phyloP scores from a whole-genome alignment of 331 rosid genomes.

The Ulmus americana region DNA sequence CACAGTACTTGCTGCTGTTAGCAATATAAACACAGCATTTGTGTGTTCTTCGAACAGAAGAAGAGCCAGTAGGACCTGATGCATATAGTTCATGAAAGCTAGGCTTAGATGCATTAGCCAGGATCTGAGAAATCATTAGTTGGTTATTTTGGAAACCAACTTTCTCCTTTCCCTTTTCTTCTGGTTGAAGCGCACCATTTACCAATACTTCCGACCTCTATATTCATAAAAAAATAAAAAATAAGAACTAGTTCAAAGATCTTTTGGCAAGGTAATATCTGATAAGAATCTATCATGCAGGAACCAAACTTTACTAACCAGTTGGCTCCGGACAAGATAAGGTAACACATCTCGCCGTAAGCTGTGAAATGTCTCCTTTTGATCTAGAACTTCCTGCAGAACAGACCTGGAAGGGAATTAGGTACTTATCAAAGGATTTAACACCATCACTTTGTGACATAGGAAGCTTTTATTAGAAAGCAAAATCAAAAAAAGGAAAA shows the following conservation, averaged over 20 bases:
- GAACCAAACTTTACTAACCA: slow-evolving; percentile 61
- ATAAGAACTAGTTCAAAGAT: slow-evolving; percentile 35
- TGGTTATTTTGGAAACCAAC: slow-evolving; percentile 56
- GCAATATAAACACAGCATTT: slow-evolving; percentile 96
- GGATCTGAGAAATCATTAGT: slow-evolving; percentile 54
- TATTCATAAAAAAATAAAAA: slow-evolving; percentile 32
- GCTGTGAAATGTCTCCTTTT: slow-evolving; percentile 64
- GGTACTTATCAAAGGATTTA: slow-evolving; percentile 15
- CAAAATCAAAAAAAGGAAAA: slow-evolving; percentile 10
- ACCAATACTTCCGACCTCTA: slow-evolving; percentile 68
- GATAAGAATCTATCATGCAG: slow-evolving; percentile 19
- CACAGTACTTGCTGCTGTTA: slow-evolving; percentile 64
- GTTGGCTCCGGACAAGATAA: slow-evolving; percentile 86
- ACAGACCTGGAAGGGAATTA: slow-evolving; percentile 58
- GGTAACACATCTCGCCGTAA: slow-evolving; percentile 84
- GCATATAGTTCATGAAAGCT: slow-evolving; percentile 60
- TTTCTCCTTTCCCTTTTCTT: slow-evolving; percentile 72
- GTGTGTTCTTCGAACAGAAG: slow-evolving; percentile 52
- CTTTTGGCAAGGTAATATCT: slow-evolving; percentile 13
- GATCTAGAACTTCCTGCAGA: slow-evolving; percentile 72
- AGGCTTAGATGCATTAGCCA: slow-evolving; percentile 67
- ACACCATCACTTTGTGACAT: neutral
- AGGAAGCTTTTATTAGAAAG: neutral
- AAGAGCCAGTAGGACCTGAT: slow-evolving; percentile 39
- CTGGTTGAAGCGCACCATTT: slow-evolving; percentile 58